Percentiles rank a stretch among this genome's conserved stretches.
phyloP scores from a whole-genome alignment of 2,329 filamentous ascomycete genomes.

The Endoconidiophora polonica region DNA sequence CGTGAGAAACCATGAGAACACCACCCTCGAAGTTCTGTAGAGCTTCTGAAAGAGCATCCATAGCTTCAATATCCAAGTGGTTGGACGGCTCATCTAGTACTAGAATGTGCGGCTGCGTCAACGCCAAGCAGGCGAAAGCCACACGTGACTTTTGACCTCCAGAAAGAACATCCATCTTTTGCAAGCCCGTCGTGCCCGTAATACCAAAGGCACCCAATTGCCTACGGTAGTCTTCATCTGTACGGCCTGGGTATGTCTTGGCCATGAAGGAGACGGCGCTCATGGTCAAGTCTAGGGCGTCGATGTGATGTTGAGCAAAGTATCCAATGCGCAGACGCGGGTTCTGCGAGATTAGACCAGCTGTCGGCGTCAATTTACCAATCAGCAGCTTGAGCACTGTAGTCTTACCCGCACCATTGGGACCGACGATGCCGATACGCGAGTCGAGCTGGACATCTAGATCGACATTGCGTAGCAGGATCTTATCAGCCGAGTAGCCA shows the following conservation, averaged over 20 bases:
- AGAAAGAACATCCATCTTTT: conserved; percentile 87
- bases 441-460: conserved; percentile 96
- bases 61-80: conserved; percentile 96
- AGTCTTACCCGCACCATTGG: conserved; percentile 97
- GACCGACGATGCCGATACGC: conserved; percentile 95
- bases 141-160: conserved; percentile 98
- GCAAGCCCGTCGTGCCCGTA: conserved; percentile 88
- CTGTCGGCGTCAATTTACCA: conserved; percentile 58
- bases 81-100: conserved; percentile 98
- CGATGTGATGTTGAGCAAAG: conserved; percentile 97
- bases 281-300: conserved; percentile 76
- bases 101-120: conserved; percentile 90
- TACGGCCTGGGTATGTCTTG: conserved; percentile 72
- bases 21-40: conserved; percentile 79
- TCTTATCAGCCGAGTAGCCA: conserved; percentile 66
- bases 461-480: conserved; percentile 72
- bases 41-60: conserved; percentile 83
- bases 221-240: conserved; percentile 91
- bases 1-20: conserved; percentile 97
- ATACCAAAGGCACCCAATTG: conserved; percentile 81
- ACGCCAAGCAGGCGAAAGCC: conserved; percentile 86
- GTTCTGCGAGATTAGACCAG: conserved; percentile 74
- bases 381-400: conserved; percentile 97
- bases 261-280: conserved; percentile 95
- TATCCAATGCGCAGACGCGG: conserved; percentile 82